Evolutionary conservation across 169 alveolate genomes (phyloP), one percentile per base, ranked within the genome.

Genomic region (Cytauxzoon felis): DNA sequence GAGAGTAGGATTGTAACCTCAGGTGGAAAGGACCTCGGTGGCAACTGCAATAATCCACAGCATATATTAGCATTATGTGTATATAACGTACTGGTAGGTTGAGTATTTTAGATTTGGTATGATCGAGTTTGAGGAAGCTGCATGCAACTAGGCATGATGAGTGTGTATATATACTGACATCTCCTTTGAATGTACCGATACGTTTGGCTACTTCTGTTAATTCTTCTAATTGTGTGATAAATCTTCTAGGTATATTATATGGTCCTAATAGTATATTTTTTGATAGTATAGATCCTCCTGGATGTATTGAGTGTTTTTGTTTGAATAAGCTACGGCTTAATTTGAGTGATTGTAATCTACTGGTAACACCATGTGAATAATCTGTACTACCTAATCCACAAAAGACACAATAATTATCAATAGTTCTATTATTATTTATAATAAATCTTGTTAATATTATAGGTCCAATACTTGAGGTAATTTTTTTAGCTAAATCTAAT

Each of bases 261-360:
- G 82, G 82, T 0, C 82, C 82, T 0, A 71, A 40, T 9, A 71
- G 13, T 5, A 56, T 16, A 45, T 71, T 71, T 41, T 38, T 50
- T 7, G 19, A 33, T n/a, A 71, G 19, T 29, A 16, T 30, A 3
- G 66, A 71, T 0, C 75, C 78, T 1, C 78, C 82, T 0, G 65
- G 65, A 16, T 19, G 23, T n/a, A 54, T 36, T 19, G 21, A 11
- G 11, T 11, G 7, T 6, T 36, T 51, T 29, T 19, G 21, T 8
- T 36, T 54, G n/a, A 54, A 54, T 21, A 54, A 3, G 7, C 62
- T 54, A 5, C n/a, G n/a, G 54, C 62, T 24, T 23, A 54, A 23
- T 36, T 54, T 54, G 33, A 24, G 65, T 11, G 65, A n/a, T 36
- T 54, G 65, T 16, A 23, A 24, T n/a, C 45, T 38, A n/a, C 65